These are phyloP conservation scores for Basidiobolus meristosporus DNA, from an alignment of 371 early-diverging fungal genomes.

Conservation along the genomic window DNA sequence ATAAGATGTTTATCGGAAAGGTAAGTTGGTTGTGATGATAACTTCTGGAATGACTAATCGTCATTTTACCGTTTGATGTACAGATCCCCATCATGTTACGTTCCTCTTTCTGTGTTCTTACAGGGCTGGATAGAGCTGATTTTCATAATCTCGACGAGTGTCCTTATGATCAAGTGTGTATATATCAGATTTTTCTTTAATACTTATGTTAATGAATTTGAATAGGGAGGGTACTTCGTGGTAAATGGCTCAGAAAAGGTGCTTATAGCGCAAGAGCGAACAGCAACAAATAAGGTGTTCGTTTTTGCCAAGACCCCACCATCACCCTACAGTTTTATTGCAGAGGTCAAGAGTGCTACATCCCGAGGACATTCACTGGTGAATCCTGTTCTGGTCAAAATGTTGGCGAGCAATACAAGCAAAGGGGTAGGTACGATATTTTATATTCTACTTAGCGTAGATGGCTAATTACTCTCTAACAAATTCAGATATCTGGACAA, in stretches of 20 bases:
- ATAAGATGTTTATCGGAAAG: too few species aligned
- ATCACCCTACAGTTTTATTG: slow-evolving; percentile 30
- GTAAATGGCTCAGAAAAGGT: slow-evolving; percentile 98
- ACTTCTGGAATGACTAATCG: too few species aligned
- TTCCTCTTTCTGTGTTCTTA: slow-evolving; percentile 73
- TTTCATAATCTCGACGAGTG: slow-evolving; percentile 86
- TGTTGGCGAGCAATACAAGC: slow-evolving; percentile 15
- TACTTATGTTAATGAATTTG: too few species aligned
- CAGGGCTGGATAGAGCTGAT: slow-evolving; percentile 56
- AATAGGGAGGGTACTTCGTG: slow-evolving; percentile 99
- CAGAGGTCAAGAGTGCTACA: slow-evolving; percentile 56
- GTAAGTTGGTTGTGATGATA: too few species aligned
- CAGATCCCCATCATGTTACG: slow-evolving; percentile 99
- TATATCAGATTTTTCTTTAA: too few species aligned
- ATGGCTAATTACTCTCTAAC: neutral
- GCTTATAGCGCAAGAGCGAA: slow-evolving; percentile 98
- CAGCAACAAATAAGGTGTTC: slow-evolving; percentile 89
- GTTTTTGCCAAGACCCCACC: too few species aligned
- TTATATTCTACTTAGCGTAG: too few species aligned
- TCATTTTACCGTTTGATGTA: too few species aligned
- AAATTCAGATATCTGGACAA: slow-evolving; percentile 10
- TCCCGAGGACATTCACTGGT: slow-evolving; percentile 35
- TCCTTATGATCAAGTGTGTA: too few species aligned
- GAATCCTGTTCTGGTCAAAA: slow-evolving; percentile 39
- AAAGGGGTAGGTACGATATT: slow-evolving; percentile 6